Percentiles rank a stretch among this genome's conserved stretches.
phyloP scores from a whole-genome alignment of 768 basidiomycete genomes.

The Trametes elegans region DNA sequence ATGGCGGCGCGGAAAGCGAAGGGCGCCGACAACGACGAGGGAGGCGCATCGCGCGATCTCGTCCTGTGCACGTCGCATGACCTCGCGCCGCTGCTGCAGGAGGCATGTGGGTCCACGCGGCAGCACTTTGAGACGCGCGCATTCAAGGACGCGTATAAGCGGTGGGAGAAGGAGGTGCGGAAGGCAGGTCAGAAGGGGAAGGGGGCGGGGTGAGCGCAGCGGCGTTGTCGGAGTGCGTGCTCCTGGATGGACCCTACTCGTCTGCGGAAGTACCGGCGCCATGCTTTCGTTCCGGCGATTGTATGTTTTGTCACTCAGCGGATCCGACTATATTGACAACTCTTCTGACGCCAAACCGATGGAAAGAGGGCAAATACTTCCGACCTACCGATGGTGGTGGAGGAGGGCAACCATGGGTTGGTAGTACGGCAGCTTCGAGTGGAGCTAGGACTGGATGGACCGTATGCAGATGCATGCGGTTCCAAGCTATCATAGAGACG shows the following conservation, averaged over 20 bases:
- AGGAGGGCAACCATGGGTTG: too few relatives aligned
- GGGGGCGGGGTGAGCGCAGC: neutral
- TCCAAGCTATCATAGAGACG: neutral
- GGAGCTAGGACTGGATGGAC: too few relatives aligned
- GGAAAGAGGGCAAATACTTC: too few relatives aligned
- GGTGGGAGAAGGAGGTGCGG: constrained; percentile 4
- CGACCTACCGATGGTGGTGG: too few relatives aligned
- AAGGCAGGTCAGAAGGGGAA: neutral
- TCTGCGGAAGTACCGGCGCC: too few relatives aligned
- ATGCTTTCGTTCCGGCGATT: too few relatives aligned
- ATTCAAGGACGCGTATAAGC: neutral
- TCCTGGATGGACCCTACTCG: neutral
- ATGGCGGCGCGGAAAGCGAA: neutral
- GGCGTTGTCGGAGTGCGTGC: neutral
- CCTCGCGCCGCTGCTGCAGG: neutral
- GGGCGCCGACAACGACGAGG: neutral
- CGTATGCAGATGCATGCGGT: neutral
- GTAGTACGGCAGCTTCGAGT: too few relatives aligned
- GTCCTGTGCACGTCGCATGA: constrained; percentile 7
- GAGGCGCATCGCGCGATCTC: neutral
- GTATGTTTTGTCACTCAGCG: too few relatives aligned
- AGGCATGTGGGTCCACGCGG: neutral
- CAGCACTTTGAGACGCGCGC: neutral
- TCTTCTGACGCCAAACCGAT: too few relatives aligned
- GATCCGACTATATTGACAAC: too few relatives aligned